Evolutionary conservation across 495 filamentous ascomycete species (phyloP), one percentile per base, ranked within the genome.

Genomic region (Podospora conica): DNA sequence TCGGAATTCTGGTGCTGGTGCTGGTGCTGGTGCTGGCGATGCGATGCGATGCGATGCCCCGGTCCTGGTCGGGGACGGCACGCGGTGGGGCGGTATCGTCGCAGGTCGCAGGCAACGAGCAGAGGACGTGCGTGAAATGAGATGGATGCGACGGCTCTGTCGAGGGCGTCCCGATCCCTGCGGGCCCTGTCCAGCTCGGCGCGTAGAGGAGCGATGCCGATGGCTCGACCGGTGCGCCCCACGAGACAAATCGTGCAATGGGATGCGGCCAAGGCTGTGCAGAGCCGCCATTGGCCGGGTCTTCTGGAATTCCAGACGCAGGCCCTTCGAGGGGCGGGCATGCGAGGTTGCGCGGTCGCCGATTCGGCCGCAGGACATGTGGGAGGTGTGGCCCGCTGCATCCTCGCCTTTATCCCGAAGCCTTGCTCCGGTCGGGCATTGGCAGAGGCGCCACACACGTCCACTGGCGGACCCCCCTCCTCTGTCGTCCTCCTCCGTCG

Each of bases 181-280:
- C 70, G 69, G 69, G 60, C 60, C 20, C 60, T 66, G 25, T 68
- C 69, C 66, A 76, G 72, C 74, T 67, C 75, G 81, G 81, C 81
- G 81, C 81, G 78, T 83, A 83, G 77, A 78, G 69, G 73, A 77
- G 76, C 73, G 75, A 78, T 69, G 73, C 74, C 71, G 79, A 75
- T 80, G 78, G 80, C 72, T 70, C 61, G 69, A 69, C 66, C 60
- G 67, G 56, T 68, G 69, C 68, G 71, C 75, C 75, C 74, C 69
- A 69, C 72, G 71, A 68, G 65, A 68, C 69, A 64, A 59, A 68
- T 79, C 65, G 75, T 73, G 77, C 80, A 80, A 80, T 82, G 69
- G 71, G 73, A 80, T 69, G 69, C 73, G 69, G 68, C 75, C 72
- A 74, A 71, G 71, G 67, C 64, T 66, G 68, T 68, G 66, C 70